These are phyloP conservation scores for Spathaspora boniae DNA, from an alignment of 805 yeast genomes.

Conservation along the genomic window DNA sequence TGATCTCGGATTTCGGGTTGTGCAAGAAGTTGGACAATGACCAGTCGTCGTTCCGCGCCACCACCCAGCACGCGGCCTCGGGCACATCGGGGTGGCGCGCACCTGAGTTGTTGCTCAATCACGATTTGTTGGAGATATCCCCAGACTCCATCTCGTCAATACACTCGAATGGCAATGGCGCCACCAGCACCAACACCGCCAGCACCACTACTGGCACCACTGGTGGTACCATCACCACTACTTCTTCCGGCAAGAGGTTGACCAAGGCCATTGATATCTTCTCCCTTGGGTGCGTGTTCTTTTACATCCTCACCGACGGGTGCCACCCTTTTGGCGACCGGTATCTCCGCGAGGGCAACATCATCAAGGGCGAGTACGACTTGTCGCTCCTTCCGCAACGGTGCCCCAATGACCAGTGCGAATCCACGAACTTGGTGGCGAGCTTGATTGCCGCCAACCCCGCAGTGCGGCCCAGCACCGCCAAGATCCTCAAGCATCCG, in stretches of 20 bases:
- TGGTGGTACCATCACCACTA: too few species aligned
- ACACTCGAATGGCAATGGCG: conserved; percentile 10
- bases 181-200: conserved; percentile 8
- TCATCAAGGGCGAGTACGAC: conserved; percentile 61
- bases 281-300: conserved; percentile 92
- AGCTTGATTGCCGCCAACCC: conserved; percentile 75
- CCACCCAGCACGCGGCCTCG: conserved; percentile 81
- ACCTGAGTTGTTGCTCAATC: conserved; percentile 67
- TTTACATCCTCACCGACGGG: conserved; percentile 78
- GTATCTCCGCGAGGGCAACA: conserved; percentile 83
- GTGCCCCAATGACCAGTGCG: conserved; percentile 46
- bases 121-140: conserved; percentile 31
- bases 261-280: conserved; percentile 92
- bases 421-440: conserved; percentile 68
- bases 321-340: conserved; percentile 94
- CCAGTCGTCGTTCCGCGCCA: conserved; percentile 90
- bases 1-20: conserved; percentile 94
- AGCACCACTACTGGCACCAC: conserved; percentile 4
- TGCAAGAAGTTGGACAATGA: conserved; percentile 90
- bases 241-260: conserved; percentile 46
- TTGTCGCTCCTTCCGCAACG: conserved; percentile 43
- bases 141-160: conserved; percentile 34
- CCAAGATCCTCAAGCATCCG: conserved; percentile 73
- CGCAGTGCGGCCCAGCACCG: conserved; percentile 64
- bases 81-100: conserved; percentile 99